phyloP scores from a whole-genome alignment of 164 flowering plant species.

The Malania oleifera region DNA sequence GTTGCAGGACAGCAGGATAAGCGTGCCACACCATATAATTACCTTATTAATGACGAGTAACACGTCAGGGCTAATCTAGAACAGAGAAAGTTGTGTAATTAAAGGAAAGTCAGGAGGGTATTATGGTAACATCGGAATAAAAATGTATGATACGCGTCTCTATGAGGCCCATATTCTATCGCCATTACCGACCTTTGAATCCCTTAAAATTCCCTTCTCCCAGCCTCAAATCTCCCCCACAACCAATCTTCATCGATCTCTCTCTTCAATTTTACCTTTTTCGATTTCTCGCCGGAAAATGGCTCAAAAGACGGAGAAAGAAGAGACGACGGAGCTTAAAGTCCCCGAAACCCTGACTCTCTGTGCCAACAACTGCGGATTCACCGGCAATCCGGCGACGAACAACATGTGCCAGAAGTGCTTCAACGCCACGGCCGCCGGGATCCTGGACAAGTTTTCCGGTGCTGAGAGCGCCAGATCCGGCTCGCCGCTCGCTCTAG shows the following conservation, averaged over 20 bases:
- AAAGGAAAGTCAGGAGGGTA: slow-evolving; percentile 15
- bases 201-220: slow-evolving; percentile 29
- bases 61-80: not conserved
- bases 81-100: not conserved
- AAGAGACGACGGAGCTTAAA: slow-evolving; percentile 69
- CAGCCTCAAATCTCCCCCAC: slow-evolving; percentile 2
- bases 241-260: slow-evolving; percentile 1
- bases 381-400: slow-evolving; percentile 43
- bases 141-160: slow-evolving; percentile 41
- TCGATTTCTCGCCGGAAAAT: slow-evolving; percentile 13
- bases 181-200: slow-evolving; percentile 45
- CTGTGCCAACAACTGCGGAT: slow-evolving; percentile 39
- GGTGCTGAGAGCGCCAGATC: slow-evolving; percentile 32
- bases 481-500: slow-evolving; percentile 11
- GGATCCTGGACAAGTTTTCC: slow-evolving; percentile 12
- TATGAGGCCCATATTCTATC: slow-evolving; percentile 43
- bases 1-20: too few relatives aligned
- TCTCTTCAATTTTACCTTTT: not conserved
- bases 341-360: slow-evolving; percentile 40
- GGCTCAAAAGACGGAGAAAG: slow-evolving; percentile 67
- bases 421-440: slow-evolving; percentile 29
- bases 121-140: slow-evolving; percentile 5
- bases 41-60: too few relatives aligned
- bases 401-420: slow-evolving; percentile 57
- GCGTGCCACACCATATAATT: too few relatives aligned